Evolutionary conservation across 768 basidiomycete species (phyloP), one percentile per base, ranked within the genome.

Genomic region (Boletus pseudopeckii): DNA sequence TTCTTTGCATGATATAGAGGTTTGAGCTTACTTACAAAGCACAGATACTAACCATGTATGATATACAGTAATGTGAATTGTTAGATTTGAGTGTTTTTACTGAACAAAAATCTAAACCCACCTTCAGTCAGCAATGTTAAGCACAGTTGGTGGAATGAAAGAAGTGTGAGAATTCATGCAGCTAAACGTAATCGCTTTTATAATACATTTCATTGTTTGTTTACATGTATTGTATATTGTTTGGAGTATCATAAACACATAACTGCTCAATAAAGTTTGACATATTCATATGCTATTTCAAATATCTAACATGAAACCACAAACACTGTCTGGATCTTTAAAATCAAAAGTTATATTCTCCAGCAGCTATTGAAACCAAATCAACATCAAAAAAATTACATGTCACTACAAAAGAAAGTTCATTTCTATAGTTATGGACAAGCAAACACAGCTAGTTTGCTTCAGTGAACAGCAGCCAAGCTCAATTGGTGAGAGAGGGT

Each of bases 171-270:
- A 52, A 47, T 38, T 26, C 15, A 20, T n/a, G 11, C 2, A 3
- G 24, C 11, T 5, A 45, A 17, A 15, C 0, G 13, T 4, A 5
- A 13, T 3, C 10, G 4, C 5, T 53, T n/a, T 57, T 57, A 56
- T 63, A 53, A 32, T 13, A 4, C 18, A 26, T 41, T 39, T 43
- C 6, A 20, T 17, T 42, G 10, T 50, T 61, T 64, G 55, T 63
- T 61, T 57, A 45, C 15, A 11, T 26, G 1, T 63, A 1, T 63
- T 63, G 41, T 57, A 22, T 26, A 13, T 34, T 64, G 5, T 63
- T 64, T 60, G 22, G 0, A 17, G 13, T 1, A 30, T 44, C 22
- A 14, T 5, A n/a, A n/a, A n/a, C n/a, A n/a, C n/a, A n/a, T n/a
- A 8, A n/a, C 13, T 26, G 10, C n/a, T 10, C 9, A 24, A 30